phyloP scores from a whole-genome alignment of 2,329 filamentous ascomycete genomes.

The Remersonia thermophila region DNA sequence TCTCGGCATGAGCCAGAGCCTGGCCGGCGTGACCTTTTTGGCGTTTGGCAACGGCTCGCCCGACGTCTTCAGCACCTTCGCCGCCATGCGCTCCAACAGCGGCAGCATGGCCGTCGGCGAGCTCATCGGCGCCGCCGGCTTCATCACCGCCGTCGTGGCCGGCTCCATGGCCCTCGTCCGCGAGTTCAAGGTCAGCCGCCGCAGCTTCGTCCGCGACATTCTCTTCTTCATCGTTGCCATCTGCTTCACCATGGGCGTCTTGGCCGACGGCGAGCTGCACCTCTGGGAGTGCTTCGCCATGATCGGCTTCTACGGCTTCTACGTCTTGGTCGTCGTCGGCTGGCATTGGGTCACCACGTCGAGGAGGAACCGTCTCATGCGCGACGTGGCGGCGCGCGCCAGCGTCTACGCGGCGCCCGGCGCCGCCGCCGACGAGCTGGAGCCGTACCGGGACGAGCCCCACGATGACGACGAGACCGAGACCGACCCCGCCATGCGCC shows the following conservation, averaged over 20 bases:
- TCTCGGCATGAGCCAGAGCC: slow-evolving; percentile 85
- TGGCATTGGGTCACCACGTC: slow-evolving; percentile 82
- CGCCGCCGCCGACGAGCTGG: slow-evolving; percentile 40
- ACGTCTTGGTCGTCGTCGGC: slow-evolving; percentile 73
- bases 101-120: slow-evolving; percentile 95
- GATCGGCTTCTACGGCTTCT: slow-evolving; percentile 84
- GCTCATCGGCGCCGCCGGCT: slow-evolving; percentile 84
- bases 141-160: slow-evolving; percentile 92
- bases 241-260: slow-evolving; percentile 73
- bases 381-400: slow-evolving; percentile 59
- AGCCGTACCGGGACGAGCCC: slow-evolving; percentile 53
- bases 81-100: slow-evolving; percentile 92
- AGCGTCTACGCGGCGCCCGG: slow-evolving; percentile 54
- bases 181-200: slow-evolving; percentile 81
- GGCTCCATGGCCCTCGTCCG: slow-evolving; percentile 96
- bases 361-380: slow-evolving; percentile 45
- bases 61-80: slow-evolving; percentile 97
- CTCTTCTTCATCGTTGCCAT: slow-evolving; percentile 84
- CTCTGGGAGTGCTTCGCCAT: slow-evolving; percentile 84
- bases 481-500: slow-evolving; percentile 23
- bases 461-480: slow-evolving; percentile 38
- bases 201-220: slow-evolving; percentile 84
- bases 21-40: slow-evolving; percentile 91
- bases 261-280: slow-evolving; percentile 71
- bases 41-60: slow-evolving; percentile 97